Base-by-base conservation (phyloP, 2,329 filamentous ascomycete genomes). In the Monosporascus sp. region DNA sequence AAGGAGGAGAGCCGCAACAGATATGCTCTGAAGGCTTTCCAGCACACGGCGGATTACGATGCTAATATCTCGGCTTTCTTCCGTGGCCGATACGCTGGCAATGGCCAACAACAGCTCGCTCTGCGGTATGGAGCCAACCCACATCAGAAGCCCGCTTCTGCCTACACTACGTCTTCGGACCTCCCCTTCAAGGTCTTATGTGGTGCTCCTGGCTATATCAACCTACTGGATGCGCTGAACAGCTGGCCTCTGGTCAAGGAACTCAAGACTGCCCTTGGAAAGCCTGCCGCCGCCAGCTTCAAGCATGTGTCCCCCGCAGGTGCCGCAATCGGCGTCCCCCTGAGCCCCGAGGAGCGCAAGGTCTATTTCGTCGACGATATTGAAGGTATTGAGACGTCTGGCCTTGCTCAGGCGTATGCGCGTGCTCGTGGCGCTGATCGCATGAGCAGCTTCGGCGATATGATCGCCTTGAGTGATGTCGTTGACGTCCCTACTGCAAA, bases 331-430 rank as follows among this genome's bases (percentile, higher is more conserved):
- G 94, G 92, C 61, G 85, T 94, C 6, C 90, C 91, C 22, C 81
- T 99, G 59, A 90, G 78, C 59, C 84, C 89, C 41, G 88, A 89
- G 50, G 94, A 99, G 82, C 87, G 89, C 73, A 95, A 96, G 76
- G 94, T 97, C 51, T 99, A 96, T 73, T 97, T 99, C 80, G 94
- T 99, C 54, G 90, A 96, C 67, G 94, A 97, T 68, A 95, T 99
- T 64, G 82, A 85, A 55, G 92, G 90, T 51, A 85, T 99, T 58
- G 90, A 96, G 72, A 82, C 82, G 47, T 97, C 93, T 8, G 81
- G 80, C 44, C 83, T 97, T 34, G 94, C 94, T 24, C 92, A 96
- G 74, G 94, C 94, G 39, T 99, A 99, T 67, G 93, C 94, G 54
- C 89, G 94, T 68, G 94, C 94, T 52, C 86, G 94, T 67, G 94